Evolutionary conservation across 495 filamentous ascomycete genomes (phyloP).

Genomic region (Immersiella caudata): DNA sequence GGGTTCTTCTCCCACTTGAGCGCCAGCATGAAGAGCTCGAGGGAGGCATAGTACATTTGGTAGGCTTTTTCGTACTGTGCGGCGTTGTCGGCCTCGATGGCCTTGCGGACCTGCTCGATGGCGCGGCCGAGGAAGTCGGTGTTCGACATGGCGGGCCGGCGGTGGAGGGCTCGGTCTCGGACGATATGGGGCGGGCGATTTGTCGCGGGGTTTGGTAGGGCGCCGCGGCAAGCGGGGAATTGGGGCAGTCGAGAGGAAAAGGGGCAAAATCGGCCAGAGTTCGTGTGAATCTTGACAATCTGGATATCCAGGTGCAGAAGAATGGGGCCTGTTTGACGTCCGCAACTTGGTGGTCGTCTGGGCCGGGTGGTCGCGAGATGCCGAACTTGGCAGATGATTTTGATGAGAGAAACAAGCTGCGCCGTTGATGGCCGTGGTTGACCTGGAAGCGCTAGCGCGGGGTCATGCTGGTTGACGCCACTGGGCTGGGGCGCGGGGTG

Average conservation of each 20-base stretch:
- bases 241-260: not conserved
- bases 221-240: slow-evolving; percentile 5
- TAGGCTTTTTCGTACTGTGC: slow-evolving; percentile 96
- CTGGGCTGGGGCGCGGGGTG: slow-evolving; percentile 18
- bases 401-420: not conserved
- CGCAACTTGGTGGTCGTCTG: not conserved
- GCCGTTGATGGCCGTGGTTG: slow-evolving; percentile 25
- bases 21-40: slow-evolving; percentile 95
- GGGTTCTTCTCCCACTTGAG: slow-evolving; percentile 99
- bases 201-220: slow-evolving; percentile 1
- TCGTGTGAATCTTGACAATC: not conserved
- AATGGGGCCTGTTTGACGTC: not conserved
- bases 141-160: slow-evolving; percentile 75
- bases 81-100: slow-evolving; percentile 94
- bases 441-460: slow-evolving; percentile 37
- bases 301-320: not conserved
- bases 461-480: slow-evolving; percentile 32
- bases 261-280: not conserved
- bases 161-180: not conserved
- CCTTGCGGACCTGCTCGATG: slow-evolving; percentile 93
- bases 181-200: slow-evolving; percentile 4
- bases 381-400: slow-evolving; percentile 14
- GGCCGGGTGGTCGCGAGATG: not conserved
- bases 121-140: slow-evolving; percentile 95
- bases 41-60: slow-evolving; percentile 87